Evolutionary conservation across 129 eudicot genomes (phyloP).

Genomic region (Chrysanthemum lavandulifolium): DNA sequence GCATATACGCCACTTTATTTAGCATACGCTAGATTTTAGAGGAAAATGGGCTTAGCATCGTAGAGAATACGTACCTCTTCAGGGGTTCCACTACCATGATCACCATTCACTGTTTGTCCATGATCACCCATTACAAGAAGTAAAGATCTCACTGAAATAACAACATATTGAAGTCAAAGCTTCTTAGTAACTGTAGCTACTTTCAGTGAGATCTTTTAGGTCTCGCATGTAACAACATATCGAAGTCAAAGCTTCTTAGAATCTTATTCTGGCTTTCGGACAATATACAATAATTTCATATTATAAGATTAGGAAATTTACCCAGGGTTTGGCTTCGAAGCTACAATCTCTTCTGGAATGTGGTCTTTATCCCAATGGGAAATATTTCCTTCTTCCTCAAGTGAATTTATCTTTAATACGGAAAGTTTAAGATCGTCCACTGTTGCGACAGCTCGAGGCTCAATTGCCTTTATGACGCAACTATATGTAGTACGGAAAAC

Average conservation of each 20-base stretch:
- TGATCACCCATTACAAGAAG: conserved; percentile 99
- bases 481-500: conserved; percentile 65
- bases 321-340: conserved; percentile 73
- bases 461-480: conserved; percentile 77
- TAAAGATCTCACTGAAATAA: too few species aligned
- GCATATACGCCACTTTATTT: conserved; percentile 34
- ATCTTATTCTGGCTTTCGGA: not conserved
- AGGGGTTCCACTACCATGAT: conserved; percentile 95
- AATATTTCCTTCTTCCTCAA: conserved; percentile 57
- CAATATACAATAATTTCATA: not conserved
- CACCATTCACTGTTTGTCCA: conserved; percentile 96
- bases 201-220: too few species aligned
- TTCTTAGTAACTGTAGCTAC: too few species aligned
- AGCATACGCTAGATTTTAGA: conserved; percentile 7
- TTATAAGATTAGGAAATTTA: conserved; percentile 33
- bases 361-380: conserved; percentile 77
- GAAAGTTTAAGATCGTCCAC: conserved; percentile 58
- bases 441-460: conserved; percentile 74
- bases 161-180: too few species aligned
- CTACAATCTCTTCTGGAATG: conserved; percentile 88
- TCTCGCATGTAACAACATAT: not conserved
- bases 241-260: not conserved
- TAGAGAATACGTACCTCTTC: conserved; percentile 68
- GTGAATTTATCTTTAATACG: conserved; percentile 63
- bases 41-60: conserved; percentile 9